Conservation (phyloP, 1,139 yeast species). For the Entelexis paramagnoliae region DNA sequence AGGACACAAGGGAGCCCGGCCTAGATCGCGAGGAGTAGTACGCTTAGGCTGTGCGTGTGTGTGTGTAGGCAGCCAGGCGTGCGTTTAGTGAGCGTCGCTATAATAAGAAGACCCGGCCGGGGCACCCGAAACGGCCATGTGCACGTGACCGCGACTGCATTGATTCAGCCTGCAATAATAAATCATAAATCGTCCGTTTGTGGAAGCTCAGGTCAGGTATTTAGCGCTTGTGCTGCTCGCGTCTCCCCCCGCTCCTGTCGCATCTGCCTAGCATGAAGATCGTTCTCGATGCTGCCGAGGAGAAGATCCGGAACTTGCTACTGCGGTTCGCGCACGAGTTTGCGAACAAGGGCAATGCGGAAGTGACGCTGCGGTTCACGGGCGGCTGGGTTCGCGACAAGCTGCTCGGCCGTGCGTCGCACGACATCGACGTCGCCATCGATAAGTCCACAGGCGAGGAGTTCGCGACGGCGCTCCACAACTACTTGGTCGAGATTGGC, state of each 20-base stretch:
- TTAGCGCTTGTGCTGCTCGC: not conserved
- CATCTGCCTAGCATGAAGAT: constrained; percentile 25
- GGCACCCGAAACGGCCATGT: not conserved
- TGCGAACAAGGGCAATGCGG: constrained; percentile 18
- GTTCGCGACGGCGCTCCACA: constrained; percentile 59
- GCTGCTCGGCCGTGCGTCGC: constrained; percentile 62
- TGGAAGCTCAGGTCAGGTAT: not conserved
- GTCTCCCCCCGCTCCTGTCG: not conserved
- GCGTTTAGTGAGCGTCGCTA: not conserved
- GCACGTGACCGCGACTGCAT: not conserved
- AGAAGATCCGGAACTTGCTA: constrained; percentile 39
- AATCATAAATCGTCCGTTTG: not conserved
- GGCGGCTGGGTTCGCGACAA: constrained; percentile 99
- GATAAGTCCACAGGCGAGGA: constrained; percentile 75
- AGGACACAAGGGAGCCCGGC: not conserved
- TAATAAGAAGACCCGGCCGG: not conserved
- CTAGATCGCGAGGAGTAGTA: not conserved
- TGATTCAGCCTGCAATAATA: not conserved
- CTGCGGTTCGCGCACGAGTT: constrained; percentile 28
- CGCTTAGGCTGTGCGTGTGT: not conserved
- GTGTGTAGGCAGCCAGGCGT: not conserved
- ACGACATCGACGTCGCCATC: constrained; percentile 87
- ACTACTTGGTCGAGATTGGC: constrained; percentile 38
- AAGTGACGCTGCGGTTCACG: constrained; percentile 61
- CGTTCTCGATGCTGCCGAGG: constrained; percentile 41